Conservation (phyloP, 371 early-diverging fungal species). For the Mucor indicus region DNA sequence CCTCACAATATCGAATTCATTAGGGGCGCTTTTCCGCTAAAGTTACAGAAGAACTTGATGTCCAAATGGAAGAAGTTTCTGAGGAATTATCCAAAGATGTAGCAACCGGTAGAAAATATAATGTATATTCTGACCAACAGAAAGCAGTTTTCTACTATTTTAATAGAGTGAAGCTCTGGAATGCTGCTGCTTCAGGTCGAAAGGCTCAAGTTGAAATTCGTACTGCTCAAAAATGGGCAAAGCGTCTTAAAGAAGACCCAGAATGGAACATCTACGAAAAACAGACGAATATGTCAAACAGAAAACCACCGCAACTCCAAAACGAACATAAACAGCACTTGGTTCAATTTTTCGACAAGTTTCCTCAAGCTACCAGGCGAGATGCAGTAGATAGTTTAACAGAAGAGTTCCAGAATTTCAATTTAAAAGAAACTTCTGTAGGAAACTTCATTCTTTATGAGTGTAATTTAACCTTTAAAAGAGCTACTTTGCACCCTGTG, state of each 20-base stretch:
- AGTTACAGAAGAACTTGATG: too few species aligned
- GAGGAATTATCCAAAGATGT: neutral
- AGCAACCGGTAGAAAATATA: constrained; percentile 2
- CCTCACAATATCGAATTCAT: too few species aligned
- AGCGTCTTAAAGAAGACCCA: constrained; percentile 7
- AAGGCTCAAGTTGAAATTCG: constrained; percentile 1
- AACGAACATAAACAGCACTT: constrained; percentile 10
- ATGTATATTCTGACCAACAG: constrained; percentile 6
- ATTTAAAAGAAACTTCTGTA: constrained; percentile 11
- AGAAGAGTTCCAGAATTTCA: constrained; percentile 11
- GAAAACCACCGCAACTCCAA: constrained; percentile 8
- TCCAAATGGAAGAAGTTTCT: too few species aligned
- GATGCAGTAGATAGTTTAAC: constrained; percentile 12
- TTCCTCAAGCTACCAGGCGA: constrained; percentile 10
- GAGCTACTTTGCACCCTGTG: constrained; percentile 8
- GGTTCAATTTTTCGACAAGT: constrained; percentile 5
- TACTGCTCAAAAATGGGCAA: constrained; percentile 7
- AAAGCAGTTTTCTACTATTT: constrained; percentile 10
- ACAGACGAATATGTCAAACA: neutral
- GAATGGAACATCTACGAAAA: constrained; percentile 4
- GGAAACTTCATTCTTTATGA: constrained; percentile 17
- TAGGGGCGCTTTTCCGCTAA: too few species aligned
- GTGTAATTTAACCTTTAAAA: constrained; percentile 11
- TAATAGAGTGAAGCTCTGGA: constrained; percentile 10
- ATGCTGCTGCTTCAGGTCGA: constrained; percentile 6